phyloP scores from a whole-genome alignment of 805 yeast genomes.

The Lipomyces sp. region DNA sequence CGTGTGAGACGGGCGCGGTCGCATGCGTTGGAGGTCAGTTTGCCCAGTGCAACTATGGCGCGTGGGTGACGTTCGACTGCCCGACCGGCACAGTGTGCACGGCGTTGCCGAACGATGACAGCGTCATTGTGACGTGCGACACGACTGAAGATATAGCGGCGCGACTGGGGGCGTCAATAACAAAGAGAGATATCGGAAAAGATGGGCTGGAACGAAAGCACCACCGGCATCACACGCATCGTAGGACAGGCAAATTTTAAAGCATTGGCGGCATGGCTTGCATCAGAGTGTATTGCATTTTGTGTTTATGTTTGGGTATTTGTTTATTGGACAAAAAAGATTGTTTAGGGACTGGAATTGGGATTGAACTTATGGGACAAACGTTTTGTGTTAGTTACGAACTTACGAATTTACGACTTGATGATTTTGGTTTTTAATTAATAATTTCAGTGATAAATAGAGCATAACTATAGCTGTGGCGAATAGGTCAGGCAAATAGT shows the following conservation, averaged over 20 bases:
- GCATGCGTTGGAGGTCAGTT: conserved; percentile 53
- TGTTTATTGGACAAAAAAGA: background rate
- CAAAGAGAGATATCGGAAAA: background rate
- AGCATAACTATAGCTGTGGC: too few species aligned
- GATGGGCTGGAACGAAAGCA: conserved; percentile 5
- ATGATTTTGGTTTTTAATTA: too few species aligned
- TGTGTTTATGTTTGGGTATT: too few species aligned
- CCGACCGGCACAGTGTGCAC: conserved; percentile 63
- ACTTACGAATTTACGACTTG: background rate
- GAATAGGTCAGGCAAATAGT: too few species aligned
- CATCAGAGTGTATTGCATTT: background rate
- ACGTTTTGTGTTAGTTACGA: background rate
- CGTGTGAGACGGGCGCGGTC: conserved; percentile 45
- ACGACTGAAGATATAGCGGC: conserved; percentile 16
- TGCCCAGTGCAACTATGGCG: conserved; percentile 55
- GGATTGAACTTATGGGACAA: too few species aligned
- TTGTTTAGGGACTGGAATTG: too few species aligned
- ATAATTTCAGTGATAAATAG: too few species aligned
- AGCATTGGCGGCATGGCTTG: background rate
- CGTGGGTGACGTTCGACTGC: conserved; percentile 57
- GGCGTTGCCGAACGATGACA: conserved; percentile 41
- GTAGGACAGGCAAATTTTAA: background rate
- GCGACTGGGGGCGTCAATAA: conserved; percentile 6
- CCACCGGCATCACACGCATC: conserved; percentile 11
- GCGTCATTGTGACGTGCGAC: conserved; percentile 22